A percentile compares a stretch with the other conserved stretches of the same genome.
phyloP scores from a whole-genome alignment of 78 protist genomes.

The Dictyostelium intermedium region DNA sequence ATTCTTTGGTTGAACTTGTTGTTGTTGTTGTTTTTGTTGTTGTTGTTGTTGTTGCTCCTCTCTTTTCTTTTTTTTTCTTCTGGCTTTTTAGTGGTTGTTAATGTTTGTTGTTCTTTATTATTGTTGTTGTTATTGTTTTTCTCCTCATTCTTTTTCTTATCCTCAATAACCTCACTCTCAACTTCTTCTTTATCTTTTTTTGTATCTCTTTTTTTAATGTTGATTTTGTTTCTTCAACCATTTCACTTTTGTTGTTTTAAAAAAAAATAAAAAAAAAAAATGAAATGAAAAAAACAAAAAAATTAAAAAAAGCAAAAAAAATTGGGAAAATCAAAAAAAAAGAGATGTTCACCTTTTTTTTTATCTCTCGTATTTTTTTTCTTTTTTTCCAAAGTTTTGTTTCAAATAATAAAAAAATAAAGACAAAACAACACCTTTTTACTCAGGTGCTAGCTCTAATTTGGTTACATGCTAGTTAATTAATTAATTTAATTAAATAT shows the following conservation, averaged over 20 bases:
- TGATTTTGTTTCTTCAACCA: not conserved
- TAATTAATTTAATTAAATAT: too few species aligned
- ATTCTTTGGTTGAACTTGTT: constrained; percentile 5
- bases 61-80: not conserved
- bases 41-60: not conserved
- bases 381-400: too few species aligned
- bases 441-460: too few species aligned
- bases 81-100: not conserved
- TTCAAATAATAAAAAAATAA: too few species aligned
- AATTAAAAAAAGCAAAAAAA: not conserved
- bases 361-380: too few species aligned
- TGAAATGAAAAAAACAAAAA: not conserved
- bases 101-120: not conserved
- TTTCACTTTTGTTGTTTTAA: not conserved
- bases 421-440: too few species aligned
- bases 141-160: not conserved
- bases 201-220: not conserved
- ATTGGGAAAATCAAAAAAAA: too few species aligned
- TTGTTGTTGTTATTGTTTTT: not conserved
- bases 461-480: too few species aligned
- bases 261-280: not conserved
- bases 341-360: too few species aligned
- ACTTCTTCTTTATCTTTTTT: not conserved
- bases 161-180: not conserved
- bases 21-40: not conserved